Base-by-base conservation (phyloP, 306 rosid species). In the Vachellia pachyceras region DNA sequence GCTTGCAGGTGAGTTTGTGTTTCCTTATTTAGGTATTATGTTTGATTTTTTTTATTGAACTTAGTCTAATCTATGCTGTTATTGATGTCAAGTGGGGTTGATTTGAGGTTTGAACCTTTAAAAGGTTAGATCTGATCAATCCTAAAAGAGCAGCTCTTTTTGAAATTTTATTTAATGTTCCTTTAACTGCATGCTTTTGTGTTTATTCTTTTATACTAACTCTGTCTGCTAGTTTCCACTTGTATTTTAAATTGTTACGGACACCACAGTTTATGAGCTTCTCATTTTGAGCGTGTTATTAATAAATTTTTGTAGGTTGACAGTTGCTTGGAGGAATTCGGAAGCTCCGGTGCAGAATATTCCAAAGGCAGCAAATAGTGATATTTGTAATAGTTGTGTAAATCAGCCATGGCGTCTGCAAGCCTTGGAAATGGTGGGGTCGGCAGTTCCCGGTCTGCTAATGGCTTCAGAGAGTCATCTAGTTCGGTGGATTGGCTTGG, bases 401-500 rank as follows among this genome's bases (percentile, higher is more conserved):
- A 54, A 57, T 50, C 57, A 72, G 25, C 39, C 33, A 95, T 95
- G 99, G 94, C 99, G 11, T 95, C 99, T 74, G 97, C 97, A 52
- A 80, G 94, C 87, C 89, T 94, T 61, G 97, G 96, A 82, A 92
- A 88, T 80, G 95, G 98, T 36, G 98, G 94, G 77, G 93, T 79
- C 9, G 98, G 99, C 55, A 90, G 97, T 85, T 95, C 98, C 49
- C 91, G 99, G 91, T 90, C 99, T 76, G 88, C 67, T 80, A 89
- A 90, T 85, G 97, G 85, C 84, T 90, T 91, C 69, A 91, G 96
- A 83, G 91, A 87, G 78, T 91, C 99, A 3, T 93, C 99, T 18
- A 89, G 88, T 74, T 93, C 97, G 5, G 96, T 95, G 44, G 99
- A 95, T 81, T 95, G 99, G 99, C 94, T 95, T n/a, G 98, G 97